Percentiles rank a stretch among this genome's conserved stretches.
phyloP scores from a whole-genome alignment of 306 rosid species.

The Canavalia gladiata region DNA sequence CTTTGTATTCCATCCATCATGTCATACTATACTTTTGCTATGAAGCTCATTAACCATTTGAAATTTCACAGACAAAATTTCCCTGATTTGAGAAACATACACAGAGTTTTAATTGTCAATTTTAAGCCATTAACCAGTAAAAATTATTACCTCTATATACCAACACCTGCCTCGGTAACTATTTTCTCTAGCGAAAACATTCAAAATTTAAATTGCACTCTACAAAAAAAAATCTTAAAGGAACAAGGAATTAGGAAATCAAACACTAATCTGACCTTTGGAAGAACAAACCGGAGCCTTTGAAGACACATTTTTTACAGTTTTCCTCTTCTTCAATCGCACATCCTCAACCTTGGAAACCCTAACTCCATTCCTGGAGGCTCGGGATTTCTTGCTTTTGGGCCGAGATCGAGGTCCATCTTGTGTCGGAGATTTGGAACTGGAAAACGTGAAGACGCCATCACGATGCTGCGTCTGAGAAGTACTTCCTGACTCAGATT shows the following conservation, averaged over 20 bases:
- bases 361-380: constrained; percentile 42
- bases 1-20: neutral
- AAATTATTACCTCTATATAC: neutral
- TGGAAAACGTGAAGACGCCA: constrained; percentile 64
- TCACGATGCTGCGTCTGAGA: constrained; percentile 34
- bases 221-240: neutral
- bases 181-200: no score
- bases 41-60: constrained; percentile 7
- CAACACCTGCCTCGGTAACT: neutral
- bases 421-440: constrained; percentile 41
- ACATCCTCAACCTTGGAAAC: constrained; percentile 38
- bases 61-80: neutral
- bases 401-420: constrained; percentile 37
- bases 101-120: neutral
- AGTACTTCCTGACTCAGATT: neutral
- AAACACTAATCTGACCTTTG: constrained; percentile 54
- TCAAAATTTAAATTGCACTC: neutral
- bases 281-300: constrained; percentile 53
- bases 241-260: neutral
- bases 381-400: constrained; percentile 31
- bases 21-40: neutral
- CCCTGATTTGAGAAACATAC: neutral
- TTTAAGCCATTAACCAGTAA: neutral
- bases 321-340: constrained; percentile 67
- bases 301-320: constrained; percentile 43